phyloP scores from a whole-genome alignment of 148 eudicot species.

The Cornus suecica region DNA sequence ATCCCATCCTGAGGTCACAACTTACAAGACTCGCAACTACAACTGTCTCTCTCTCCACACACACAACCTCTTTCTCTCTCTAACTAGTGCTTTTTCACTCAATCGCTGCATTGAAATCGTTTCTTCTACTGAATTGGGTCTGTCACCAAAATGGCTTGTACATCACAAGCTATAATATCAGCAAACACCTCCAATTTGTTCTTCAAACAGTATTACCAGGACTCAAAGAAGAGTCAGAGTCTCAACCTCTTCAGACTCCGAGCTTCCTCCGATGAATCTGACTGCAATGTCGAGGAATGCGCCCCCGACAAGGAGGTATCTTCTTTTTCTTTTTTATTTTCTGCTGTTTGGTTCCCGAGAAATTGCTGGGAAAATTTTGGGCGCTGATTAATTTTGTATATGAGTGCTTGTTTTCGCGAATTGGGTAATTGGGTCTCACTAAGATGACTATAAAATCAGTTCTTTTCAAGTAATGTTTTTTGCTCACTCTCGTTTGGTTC shows the following conservation, averaged over 20 bases:
- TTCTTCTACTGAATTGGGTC: neutral
- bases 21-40: no score
- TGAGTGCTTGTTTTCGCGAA: neutral
- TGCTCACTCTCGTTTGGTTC: no score
- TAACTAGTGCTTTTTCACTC: neutral
- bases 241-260: constrained; percentile 32
- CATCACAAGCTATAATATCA: constrained; percentile 20
- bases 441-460: no score
- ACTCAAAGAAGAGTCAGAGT: constrained; percentile 14
- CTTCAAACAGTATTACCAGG: constrained; percentile 21
- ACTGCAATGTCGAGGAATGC: constrained; percentile 88
- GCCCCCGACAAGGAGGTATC: constrained; percentile 96
- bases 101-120: neutral
- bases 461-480: no score
- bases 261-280: constrained; percentile 62
- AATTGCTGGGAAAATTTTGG: neutral
- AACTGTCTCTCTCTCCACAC: neutral
- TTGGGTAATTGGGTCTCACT: no score
- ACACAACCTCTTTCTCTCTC: neutral
- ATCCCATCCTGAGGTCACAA: neutral
- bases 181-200: constrained; percentile 29
- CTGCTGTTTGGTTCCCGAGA: neutral
- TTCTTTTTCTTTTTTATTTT: neutral
- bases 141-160: neutral
- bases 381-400: neutral